Evolutionary conservation across 1,139 yeast species (phyloP), one percentile per base, ranked within the genome.

Genomic region (Eremothecium sinecaudum): DNA sequence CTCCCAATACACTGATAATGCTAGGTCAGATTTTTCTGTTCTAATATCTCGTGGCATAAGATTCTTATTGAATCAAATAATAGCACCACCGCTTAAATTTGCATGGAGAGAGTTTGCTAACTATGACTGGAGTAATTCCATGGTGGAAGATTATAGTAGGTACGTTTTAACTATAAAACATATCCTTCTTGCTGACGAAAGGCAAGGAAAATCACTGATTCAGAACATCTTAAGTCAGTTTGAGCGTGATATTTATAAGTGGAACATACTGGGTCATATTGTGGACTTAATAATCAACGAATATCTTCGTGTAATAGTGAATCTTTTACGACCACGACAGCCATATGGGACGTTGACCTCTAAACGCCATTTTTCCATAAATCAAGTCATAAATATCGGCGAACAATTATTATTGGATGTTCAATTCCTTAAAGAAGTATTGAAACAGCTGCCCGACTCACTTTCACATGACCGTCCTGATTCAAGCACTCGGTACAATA

Each of bases 91-190:
- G 41, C 61, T 79, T 34, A 77, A 73, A 23, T 71, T 75, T 39
- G 70, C 80, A 6, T 86, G 95, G 94, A 68, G 93, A 42, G 95
- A 84, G 50, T 79, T 90, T 68, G 69, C 71, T 19, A 86, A 84
- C 51, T 69, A 73, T 21, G 80, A 82, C 52, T 86, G 96, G 95
- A 62, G 67, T 17, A 66, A 67, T 31, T 61, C 77, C 42, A 73
- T 69, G 23, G 81, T 79, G 3, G 76, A 73, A 19, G 90, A 78
- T 42, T 76, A 79, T 39, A 80, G 93, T 31, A 61, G 75, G 34
- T 86, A 81, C 48, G 69, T 80, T 57, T 56, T 61, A 6, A 83
- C 82, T 27, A 58, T 81, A 31, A 69, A 69, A 37, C 57, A 59
- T 4, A 63, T 69, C 0, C 53, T 84, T 11, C 64, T 65, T 12